These are phyloP conservation scores for Colletotrichum sp. DNA, from an alignment of 2,329 filamentous ascomycete genomes.

Conservation along the genomic window DNA sequence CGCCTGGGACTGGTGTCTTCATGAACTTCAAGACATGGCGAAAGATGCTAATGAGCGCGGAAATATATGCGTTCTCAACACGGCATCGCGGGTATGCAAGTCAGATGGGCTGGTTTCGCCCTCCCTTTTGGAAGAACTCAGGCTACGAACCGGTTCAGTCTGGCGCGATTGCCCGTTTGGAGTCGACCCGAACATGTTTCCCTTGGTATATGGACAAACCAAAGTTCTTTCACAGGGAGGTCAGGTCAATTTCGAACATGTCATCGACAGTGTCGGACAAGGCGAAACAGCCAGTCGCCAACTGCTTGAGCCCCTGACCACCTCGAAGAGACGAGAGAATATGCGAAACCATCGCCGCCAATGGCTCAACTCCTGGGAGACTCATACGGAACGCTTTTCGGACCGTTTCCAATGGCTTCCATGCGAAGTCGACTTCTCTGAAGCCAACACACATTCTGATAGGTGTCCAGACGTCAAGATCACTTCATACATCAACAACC, in stretches of 20 bases:
- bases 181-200: neutral
- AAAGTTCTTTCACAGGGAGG: neutral
- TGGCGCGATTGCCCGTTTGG: neutral
- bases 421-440: neutral
- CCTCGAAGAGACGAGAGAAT: accelerated
- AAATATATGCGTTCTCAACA: neutral
- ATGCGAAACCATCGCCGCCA: neutral
- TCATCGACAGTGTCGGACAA: neutral
- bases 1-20: neutral
- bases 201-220: neutral
- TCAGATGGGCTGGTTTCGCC: neutral
- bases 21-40: neutral
- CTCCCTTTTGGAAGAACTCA: neutral
- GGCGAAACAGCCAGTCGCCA: neutral
- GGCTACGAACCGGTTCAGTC: neutral
- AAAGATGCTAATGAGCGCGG: neutral
- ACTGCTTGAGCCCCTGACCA: neutral
- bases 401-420: neutral
- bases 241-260: neutral
- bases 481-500: neutral
- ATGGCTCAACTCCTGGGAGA: neutral
- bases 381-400: neutral
- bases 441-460: neutral
- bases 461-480: neutral
- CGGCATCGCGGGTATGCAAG: neutral